Evolutionary conservation across 1,139 yeast species (phyloP), one percentile per base, ranked within the genome.

Genomic region (Candida sp.): DNA sequence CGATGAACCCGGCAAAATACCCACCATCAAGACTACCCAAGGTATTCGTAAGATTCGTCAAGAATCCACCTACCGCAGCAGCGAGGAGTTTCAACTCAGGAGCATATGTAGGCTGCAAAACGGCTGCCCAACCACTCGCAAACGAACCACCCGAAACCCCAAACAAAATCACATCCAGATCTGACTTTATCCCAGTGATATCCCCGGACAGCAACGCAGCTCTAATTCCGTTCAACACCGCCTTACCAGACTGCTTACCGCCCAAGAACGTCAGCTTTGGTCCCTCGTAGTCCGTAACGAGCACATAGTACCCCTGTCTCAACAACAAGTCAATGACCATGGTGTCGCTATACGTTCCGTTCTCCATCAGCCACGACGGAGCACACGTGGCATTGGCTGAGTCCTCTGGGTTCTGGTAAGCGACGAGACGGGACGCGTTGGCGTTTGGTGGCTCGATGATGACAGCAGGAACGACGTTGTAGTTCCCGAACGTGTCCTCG

Each of bases 131-230:
- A 2, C 67, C 67, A 5, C 70, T 55, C 3, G 78, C 73, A n/a
- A 73, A 55, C 2, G 74, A 60, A 1, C 79, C 79, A 22, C 79
- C 80, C 8, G 77, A 70, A 52, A 72, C 74, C 0, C 80, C 79
- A 72, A 73, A 73, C 38, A 69, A 28, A 1, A 63, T 66, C 1
- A 67, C 60, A 44, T 63, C 57, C 5, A 77, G 73, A 44, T 66
- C 58, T 0, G 58, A 12, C 9, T 59, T 50, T 37, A 73, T 52
- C 2, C 75, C 74, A 4, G 78, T 73, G 23, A 59, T 44, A 41
- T 63, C 60, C 1, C 55, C 57, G 2, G 70, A 56, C 1, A 51
- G 44, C 48, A 73, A 62, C 1, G 66, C 62, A 5, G 71, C 79
- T 47, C 71, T 58, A 9, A 74, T 55, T 2, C 72, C 60, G 53